These are phyloP conservation scores for Colletotrichum sp. DNA, from an alignment of 2,329 filamentous ascomycete genomes.

Conservation along the genomic window DNA sequence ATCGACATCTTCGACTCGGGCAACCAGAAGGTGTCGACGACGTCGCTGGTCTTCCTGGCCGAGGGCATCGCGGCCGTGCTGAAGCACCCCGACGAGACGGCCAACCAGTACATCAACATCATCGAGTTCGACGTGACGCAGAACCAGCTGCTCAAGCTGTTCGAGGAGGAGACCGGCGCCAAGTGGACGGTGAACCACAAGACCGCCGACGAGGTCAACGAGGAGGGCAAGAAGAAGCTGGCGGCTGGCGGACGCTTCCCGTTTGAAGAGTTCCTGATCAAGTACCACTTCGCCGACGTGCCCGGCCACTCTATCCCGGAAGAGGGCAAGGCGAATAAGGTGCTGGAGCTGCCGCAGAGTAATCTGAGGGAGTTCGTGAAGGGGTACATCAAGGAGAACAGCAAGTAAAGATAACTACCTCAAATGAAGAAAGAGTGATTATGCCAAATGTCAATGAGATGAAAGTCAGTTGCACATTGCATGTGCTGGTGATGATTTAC, in stretches of 20 bases:
- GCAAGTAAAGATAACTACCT: background rate
- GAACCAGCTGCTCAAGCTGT: constrained; percentile 56
- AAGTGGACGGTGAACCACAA: constrained; percentile 53
- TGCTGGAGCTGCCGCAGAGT: constrained; percentile 17
- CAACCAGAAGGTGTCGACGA: constrained; percentile 6
- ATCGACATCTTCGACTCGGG: constrained; percentile 12
- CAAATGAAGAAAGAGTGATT: background rate
- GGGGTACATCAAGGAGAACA: background rate
- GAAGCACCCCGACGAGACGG: constrained; percentile 51
- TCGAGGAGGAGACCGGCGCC: constrained; percentile 56
- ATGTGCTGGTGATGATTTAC: background rate
- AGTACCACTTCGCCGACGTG: constrained; percentile 15
- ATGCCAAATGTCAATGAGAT: background rate
- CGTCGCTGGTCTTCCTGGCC: constrained; percentile 5
- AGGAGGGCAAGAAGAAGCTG: constrained; percentile 43
- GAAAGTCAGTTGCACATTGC: background rate
- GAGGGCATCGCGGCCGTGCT: constrained; percentile 49
- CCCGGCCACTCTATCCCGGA: constrained; percentile 1
- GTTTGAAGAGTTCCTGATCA: constrained; percentile 7
- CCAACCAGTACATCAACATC: constrained; percentile 63
- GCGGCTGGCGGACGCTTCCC: constrained; percentile 24
- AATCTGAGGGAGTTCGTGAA: background rate
- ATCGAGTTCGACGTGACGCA: constrained; percentile 63
- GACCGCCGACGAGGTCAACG: constrained; percentile 37
- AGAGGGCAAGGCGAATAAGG: constrained; percentile 15